Base-by-base conservation (phyloP, 164 flowering plant genomes). In the Euptelea pleiosperma region DNA sequence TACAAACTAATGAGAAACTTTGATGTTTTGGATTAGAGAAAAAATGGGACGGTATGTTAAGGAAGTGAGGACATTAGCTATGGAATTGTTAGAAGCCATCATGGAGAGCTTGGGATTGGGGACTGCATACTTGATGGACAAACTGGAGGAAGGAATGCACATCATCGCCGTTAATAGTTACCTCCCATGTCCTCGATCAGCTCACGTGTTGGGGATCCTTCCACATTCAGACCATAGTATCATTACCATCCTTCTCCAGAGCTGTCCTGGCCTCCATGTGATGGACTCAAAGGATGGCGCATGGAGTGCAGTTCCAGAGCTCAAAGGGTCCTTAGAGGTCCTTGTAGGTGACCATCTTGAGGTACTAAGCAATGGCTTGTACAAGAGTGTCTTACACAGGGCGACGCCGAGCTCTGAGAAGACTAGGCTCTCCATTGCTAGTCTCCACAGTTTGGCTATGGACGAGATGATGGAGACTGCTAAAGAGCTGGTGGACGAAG, bases 271-370 rank as follows among this genome's bases (percentile, higher is more conserved):
- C 6, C 79, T 85, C 15, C 65, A 81, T 64, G 67, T 79, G 39
- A 29, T 61, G 50, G 73, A 66, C 46, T 1, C 47, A 0, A n/a
- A 49, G 3, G 77, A 74, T 7, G 61, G 49, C 8, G n/a, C 19
- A 0, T 82, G 85, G 83, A 65, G 16, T 14, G 2, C 6, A 0
- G 80, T 80, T n/a, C 83, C 74, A 0, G 26, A 48, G 0, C 14
- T 62, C 8, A 37, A 39, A 0, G 79, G 82, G 6, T 77, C 74
- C 15, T 53, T 82, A 11, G 64, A 60, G 16, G 85, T 83, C 28
- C 75, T 75, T 43, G 56, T 81, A 0, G 92, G 86, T 0, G 85
- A 83, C 44, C 86, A 81, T 47, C 51, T 79, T 25, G 83, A 83
- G 56, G 81, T 80, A 0, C 62, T 79, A 8, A 81, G 84, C 69